phyloP scores from a whole-genome alignment of 352 stramenopile genomes.

The Pythium monospermum region DNA sequence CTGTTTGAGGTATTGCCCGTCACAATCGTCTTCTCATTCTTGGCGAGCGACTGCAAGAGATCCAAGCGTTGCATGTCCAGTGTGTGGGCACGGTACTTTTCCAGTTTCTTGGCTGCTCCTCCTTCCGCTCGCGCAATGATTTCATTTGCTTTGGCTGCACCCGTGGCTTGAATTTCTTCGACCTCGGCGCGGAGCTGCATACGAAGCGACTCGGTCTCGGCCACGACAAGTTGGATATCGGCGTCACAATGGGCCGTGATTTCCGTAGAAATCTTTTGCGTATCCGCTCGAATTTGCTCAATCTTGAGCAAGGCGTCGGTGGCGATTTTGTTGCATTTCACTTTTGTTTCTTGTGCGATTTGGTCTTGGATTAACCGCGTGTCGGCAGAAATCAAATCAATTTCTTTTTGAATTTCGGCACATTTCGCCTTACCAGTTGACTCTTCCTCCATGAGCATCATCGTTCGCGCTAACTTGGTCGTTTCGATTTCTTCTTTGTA shows the following conservation, averaged over 20 bases:
- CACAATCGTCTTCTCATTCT: slow-evolving; percentile 41
- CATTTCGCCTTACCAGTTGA: slow-evolving; percentile 49
- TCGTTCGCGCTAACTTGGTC: slow-evolving; percentile 41
- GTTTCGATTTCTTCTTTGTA: slow-evolving; percentile 55
- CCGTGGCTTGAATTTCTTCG: slow-evolving; percentile 25
- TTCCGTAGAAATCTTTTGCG: slow-evolving; percentile 34
- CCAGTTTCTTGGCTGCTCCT: slow-evolving; percentile 29
- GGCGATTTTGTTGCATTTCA: slow-evolving; percentile 41
- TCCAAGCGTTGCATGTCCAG: slow-evolving; percentile 47
- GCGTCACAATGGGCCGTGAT: slow-evolving; percentile 36
- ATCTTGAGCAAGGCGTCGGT: slow-evolving; percentile 40
- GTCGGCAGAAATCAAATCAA: slow-evolving; percentile 48
- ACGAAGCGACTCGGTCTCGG: slow-evolving; percentile 28
- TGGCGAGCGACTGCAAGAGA: slow-evolving; percentile 30
- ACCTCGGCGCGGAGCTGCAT: slow-evolving; percentile 35
- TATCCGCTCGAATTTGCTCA: slow-evolving; percentile 40
- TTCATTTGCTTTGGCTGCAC: slow-evolving; percentile 33
- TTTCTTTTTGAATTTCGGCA: slow-evolving; percentile 51
- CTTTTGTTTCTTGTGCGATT: slow-evolving; percentile 44
- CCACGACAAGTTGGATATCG: slow-evolving; percentile 38
- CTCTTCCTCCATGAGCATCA: slow-evolving; percentile 58
- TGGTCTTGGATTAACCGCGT: slow-evolving; percentile 45
- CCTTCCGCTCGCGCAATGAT: slow-evolving; percentile 44
- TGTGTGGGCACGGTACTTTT: slow-evolving; percentile 31
- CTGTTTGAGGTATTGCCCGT: slow-evolving; percentile 46